Conservation (phyloP, 495 filamentous ascomycete genomes). For the Trichoderma erinaceum region DNA sequence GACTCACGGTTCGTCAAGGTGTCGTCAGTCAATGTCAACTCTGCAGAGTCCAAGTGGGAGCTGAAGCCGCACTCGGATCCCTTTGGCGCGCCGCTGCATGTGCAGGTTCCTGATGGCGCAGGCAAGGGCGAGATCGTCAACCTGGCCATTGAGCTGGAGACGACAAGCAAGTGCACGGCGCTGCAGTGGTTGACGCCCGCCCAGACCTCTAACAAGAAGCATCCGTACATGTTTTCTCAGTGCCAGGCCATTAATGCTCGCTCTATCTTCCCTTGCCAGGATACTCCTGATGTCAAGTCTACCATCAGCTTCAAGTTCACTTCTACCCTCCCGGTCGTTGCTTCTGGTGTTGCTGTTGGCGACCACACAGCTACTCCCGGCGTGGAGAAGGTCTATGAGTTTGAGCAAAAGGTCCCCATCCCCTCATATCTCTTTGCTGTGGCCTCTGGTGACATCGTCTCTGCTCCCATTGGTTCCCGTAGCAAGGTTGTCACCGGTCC, state of each 20-base stretch:
- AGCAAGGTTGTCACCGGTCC: slow-evolving; percentile 80
- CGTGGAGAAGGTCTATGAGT: slow-evolving; percentile 52
- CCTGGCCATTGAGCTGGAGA: slow-evolving; percentile 54
- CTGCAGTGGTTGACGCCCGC: slow-evolving; percentile 86
- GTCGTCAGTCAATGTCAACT: slow-evolving; percentile 56
- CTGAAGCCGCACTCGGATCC: slow-evolving; percentile 63
- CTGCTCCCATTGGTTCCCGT: slow-evolving; percentile 76
- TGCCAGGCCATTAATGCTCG: slow-evolving; percentile 94
- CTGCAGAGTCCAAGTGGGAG: slow-evolving; percentile 53
- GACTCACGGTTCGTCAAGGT: slow-evolving; percentile 81
- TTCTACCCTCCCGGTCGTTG: slow-evolving; percentile 80
- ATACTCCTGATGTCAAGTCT: slow-evolving; percentile 91
- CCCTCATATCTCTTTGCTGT: slow-evolving; percentile 91
- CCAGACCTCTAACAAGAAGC: slow-evolving; percentile 87
- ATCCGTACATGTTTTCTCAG: slow-evolving; percentile 97
- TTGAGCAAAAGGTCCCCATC: slow-evolving; percentile 84
- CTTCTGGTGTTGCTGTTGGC: slow-evolving; percentile 70
- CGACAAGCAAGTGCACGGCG: slow-evolving; percentile 71
- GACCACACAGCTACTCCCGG: slow-evolving; percentile 20
- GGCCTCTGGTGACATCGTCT: slow-evolving; percentile 81
- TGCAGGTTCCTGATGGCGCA: slow-evolving; percentile 58
- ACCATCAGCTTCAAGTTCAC: slow-evolving; percentile 83
- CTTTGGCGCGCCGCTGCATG: slow-evolving; percentile 72
- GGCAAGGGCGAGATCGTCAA: slow-evolving; percentile 56
- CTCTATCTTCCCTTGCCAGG: slow-evolving; percentile 92